Evolutionary conservation across 2,329 filamentous ascomycete species (phyloP).

Genomic region (Acephala macrosclerotiorum): DNA sequence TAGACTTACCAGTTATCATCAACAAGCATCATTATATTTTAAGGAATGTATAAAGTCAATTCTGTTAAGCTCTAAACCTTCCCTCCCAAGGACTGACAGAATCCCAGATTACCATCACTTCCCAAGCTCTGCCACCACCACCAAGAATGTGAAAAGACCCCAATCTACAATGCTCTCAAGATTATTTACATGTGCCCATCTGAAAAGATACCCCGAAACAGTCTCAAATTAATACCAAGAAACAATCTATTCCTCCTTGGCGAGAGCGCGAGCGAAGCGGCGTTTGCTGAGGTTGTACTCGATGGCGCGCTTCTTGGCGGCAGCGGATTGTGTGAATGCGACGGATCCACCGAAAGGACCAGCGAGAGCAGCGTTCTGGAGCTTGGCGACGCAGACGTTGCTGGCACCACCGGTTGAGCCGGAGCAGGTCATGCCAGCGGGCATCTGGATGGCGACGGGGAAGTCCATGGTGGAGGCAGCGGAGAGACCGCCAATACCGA

Average conservation of each 20-base stretch:
- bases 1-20: conserved; percentile 2
- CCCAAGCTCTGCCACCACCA: conserved; percentile 1
- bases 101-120: conserved; percentile 28
- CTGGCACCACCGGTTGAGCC: conserved; percentile 63
- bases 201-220: background rate
- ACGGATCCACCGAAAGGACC: conserved; percentile 73
- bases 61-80: conserved; percentile 21
- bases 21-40: conserved; percentile 20
- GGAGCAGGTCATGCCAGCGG: conserved; percentile 70
- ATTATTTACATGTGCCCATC: conserved; percentile 24
- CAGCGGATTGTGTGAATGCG: conserved; percentile 67
- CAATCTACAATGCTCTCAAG: conserved; percentile 16
- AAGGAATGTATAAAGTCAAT: conserved; percentile 36
- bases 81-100: conserved; percentile 28
- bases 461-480: conserved; percentile 68
- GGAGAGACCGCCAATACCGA: conserved; percentile 63
- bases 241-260: conserved; percentile 31
- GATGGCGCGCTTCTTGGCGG: conserved; percentile 67
- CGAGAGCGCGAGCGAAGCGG: conserved; percentile 43
- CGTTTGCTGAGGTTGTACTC: conserved; percentile 54
- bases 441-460: conserved; percentile 70
- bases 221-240: background rate
- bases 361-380: conserved; percentile 67
- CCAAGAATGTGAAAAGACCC: conserved; percentile 8
- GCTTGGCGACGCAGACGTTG: conserved; percentile 70